phyloP scores from a whole-genome alignment of 108 stramenopile genomes.

The Schizochytrium sp. region DNA sequence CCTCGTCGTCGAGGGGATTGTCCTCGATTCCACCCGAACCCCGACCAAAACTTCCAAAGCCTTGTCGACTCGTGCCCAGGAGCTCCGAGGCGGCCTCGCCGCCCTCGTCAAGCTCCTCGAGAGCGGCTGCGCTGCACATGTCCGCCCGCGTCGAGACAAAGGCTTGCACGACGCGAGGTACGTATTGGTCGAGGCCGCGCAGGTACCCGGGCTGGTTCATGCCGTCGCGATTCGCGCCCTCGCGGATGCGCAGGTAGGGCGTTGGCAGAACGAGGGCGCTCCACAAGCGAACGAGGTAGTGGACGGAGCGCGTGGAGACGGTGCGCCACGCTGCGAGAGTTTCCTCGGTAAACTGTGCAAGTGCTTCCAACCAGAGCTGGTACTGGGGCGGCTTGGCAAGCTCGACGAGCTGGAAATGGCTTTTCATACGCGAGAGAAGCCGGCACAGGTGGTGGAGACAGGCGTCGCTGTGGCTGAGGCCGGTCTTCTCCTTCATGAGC shows the following conservation, averaged over 20 bases:
- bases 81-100: neutral
- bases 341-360: neutral
- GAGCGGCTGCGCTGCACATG: constrained; percentile 14
- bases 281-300: neutral
- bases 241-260: neutral
- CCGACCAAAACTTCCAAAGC: constrained; percentile 11
- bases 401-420: constrained; percentile 9
- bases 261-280: neutral
- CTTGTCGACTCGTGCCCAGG: neutral
- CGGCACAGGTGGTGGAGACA: constrained; percentile 3
- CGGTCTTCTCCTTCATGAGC: constrained; percentile 6
- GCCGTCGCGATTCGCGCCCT: neutral
- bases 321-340: neutral
- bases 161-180: neutral
- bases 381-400: constrained; percentile 14
- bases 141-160: neutral
- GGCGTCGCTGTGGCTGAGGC: constrained; percentile 13
- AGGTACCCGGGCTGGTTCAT: neutral
- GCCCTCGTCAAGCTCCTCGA: neutral
- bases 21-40: constrained; percentile 4
- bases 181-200: neutral
- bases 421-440: neutral
- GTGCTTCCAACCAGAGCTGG: neutral
- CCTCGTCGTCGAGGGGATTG: constrained; percentile 5
- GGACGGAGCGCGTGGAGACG: neutral